Conservation (phyloP, 306 rosid species). For the Comarum palustre region DNA sequence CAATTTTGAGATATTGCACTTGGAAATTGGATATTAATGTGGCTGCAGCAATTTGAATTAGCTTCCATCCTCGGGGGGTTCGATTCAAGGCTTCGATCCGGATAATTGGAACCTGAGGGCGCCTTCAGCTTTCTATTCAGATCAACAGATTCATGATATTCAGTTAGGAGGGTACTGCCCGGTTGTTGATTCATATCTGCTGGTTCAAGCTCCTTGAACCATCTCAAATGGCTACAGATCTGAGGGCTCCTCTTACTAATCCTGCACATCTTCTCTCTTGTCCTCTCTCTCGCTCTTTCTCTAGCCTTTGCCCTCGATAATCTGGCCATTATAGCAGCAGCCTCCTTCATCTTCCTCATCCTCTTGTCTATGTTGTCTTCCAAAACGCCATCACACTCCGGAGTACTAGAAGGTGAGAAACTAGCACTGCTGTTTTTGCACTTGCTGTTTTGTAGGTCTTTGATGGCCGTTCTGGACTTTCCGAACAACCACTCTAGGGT, state of each 20-base stretch:
- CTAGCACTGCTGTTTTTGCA: slow-evolving; percentile 27
- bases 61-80: background rate
- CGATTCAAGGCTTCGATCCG: background rate
- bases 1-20: slow-evolving; percentile 55
- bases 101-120: background rate
- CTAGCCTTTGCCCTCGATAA: slow-evolving; percentile 68
- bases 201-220: slow-evolving; percentile 15
- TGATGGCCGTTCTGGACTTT: slow-evolving; percentile 69
- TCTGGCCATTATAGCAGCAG: slow-evolving; percentile 31
- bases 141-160: background rate
- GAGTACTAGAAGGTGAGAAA: slow-evolving; percentile 26
- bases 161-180: background rate
- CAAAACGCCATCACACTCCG: slow-evolving; percentile 36
- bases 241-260: slow-evolving; percentile 24
- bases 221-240: slow-evolving; percentile 35
- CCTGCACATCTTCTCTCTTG: slow-evolving; percentile 45
- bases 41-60: slow-evolving; percentile 32
- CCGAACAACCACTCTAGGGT: slow-evolving; percentile 92
- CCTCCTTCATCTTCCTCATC: slow-evolving; percentile 26
- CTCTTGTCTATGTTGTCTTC: slow-evolving; percentile 19
- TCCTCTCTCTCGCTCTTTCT: slow-evolving; percentile 59
- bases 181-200: background rate
- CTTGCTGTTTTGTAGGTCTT: slow-evolving; percentile 35
- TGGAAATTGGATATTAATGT: slow-evolving; percentile 37
- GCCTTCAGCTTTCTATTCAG: slow-evolving; percentile 16